Evolutionary conservation across 257 asterid species (phyloP), one percentile per base, ranked within the genome.

Genomic region (Perilla frutescens): DNA sequence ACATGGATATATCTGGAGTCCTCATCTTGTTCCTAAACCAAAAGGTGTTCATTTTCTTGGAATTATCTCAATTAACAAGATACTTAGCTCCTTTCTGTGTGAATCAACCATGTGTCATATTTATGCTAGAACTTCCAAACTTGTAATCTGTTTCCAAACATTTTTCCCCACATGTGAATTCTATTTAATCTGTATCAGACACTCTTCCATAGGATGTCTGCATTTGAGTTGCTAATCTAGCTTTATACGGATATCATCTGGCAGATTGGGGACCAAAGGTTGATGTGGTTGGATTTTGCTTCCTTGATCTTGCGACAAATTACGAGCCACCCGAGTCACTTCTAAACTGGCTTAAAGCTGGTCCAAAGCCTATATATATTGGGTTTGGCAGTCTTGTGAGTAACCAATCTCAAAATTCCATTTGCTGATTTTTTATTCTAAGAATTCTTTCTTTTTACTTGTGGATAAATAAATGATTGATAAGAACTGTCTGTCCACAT

Each of bases 241-340:
- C 78, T 58, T 44, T 73, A 12, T 77, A 58, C 78, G 71, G 47
- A 34, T 78, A 45, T 72, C 76, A 44, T 80, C 75, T 83, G 85
- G 88, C 92, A 94, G 98, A 94, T 81, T 94, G 98, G 98, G 98
- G 98, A 50, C 90, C 92, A 49, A 89, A 88, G 85, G 83, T 94
- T 73, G 98, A 94, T 68, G 97, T 94, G 13, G 98, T 94, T 77
- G 98, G 98, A 58, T 94, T 94, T 85, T 94, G 97, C 90, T 93
- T 93, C 88, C 97, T 93, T 65, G 98, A 91, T 89, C 96, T 93
- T 70, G 96, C 98, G 40, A 76, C 97, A 57, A 90, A 87, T 79
- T 94, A 88, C 75, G 86, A 86, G 76, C 98, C 96, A 50, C 96
- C 98, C 1, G 92, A 89, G 84, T 56, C 90, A 72, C 96, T 94